Evolutionary conservation across 805 yeast genomes (phyloP), one percentile per base, ranked within the genome.

Genomic region (Metschnikowia borealis): DNA sequence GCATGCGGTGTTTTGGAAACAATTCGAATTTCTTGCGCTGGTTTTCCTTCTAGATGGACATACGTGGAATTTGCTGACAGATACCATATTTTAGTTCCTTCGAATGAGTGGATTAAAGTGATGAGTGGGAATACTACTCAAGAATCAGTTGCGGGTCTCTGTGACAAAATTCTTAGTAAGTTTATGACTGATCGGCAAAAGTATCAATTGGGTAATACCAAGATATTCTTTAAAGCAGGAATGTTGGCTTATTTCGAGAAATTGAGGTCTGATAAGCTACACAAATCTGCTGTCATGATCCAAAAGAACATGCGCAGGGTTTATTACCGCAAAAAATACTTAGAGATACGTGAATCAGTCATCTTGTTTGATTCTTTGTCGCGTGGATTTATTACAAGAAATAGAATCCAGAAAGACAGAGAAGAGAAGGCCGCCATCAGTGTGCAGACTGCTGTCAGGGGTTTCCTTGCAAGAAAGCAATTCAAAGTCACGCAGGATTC

Each of bases 1-100:
- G 99, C 99, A 5, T 92, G 99, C 77, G 99, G 99, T 85, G 98
- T 92, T 43, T 76, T 92, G 59, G 99, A 94, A 67, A 94, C 99
- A 1, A 92, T 92, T 64, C 78, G 96, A 62, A 92, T 92, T 44
- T 91, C 97, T 1, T 91, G 97, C 72, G 97, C 96, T 46, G 99
- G 99, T 38, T 92, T 91, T 79, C 99, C 99, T 15, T 86, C 97
- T 0, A 79, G 97, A 65, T 89, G 97, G 90, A 82, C 96, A 2
- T 94, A 89, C 64, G 90, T 85, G 47, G 98, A 94, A 64, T 92
- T 92, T 74, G 96, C 90, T 17, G 80, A 84, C 55, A 81, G 97
- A 62, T 92, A 90, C 66, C 92, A 89, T 63, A 83, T 91, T 63
- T 76, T 92, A 52, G 82, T 90, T 38, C 80, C 83, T 38, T 85